phyloP scores from a whole-genome alignment of 2,329 filamentous ascomycete genomes.

The Claviceps sp. region DNA sequence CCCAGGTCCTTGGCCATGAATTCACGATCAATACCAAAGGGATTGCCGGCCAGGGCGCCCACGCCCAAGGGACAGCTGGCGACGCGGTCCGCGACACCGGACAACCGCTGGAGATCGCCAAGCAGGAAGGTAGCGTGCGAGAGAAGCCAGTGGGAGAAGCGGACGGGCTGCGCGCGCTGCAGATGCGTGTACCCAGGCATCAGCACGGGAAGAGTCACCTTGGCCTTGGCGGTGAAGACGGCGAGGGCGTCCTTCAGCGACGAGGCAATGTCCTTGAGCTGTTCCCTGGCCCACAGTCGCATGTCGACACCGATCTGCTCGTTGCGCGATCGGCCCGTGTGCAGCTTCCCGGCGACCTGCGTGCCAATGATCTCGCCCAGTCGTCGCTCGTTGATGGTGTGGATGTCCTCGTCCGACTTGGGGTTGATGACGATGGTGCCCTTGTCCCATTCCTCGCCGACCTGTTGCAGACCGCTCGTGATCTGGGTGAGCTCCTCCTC shows the following conservation, averaged over 20 bases:
- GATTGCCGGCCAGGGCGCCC: slow-evolving; percentile 15
- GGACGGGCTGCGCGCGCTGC: slow-evolving; percentile 14
- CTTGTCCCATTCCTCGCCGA: slow-evolving; percentile 14
- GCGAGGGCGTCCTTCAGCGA: not conserved
- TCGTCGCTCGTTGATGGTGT: slow-evolving; percentile 42
- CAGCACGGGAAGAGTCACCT: slow-evolving; percentile 5
- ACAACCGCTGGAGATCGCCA: slow-evolving; percentile 14
- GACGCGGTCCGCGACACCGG: slow-evolving; percentile 12
- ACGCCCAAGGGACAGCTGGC: slow-evolving; percentile 15
- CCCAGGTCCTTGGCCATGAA: slow-evolving; percentile 47
- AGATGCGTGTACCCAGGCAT: slow-evolving; percentile 18
- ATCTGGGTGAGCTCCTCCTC: not conserved
- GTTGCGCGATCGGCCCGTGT: slow-evolving; percentile 57
- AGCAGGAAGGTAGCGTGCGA: slow-evolving; percentile 12
- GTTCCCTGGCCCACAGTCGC: slow-evolving; percentile 44
- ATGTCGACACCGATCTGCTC: slow-evolving; percentile 64
- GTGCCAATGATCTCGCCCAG: slow-evolving; percentile 55
- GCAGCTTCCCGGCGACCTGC: slow-evolving; percentile 36
- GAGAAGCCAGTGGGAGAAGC: slow-evolving; percentile 13
- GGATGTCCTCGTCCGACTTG: slow-evolving; percentile 22
- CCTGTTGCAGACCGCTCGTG: not conserved
- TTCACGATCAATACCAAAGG: slow-evolving; percentile 18
- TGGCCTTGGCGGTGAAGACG: not conserved
- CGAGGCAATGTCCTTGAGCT: slow-evolving; percentile 10
- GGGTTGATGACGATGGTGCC: slow-evolving; percentile 14